Conservation (phyloP, 2,329 filamentous ascomycete genomes). For the Fusarium nygamai region DNA sequence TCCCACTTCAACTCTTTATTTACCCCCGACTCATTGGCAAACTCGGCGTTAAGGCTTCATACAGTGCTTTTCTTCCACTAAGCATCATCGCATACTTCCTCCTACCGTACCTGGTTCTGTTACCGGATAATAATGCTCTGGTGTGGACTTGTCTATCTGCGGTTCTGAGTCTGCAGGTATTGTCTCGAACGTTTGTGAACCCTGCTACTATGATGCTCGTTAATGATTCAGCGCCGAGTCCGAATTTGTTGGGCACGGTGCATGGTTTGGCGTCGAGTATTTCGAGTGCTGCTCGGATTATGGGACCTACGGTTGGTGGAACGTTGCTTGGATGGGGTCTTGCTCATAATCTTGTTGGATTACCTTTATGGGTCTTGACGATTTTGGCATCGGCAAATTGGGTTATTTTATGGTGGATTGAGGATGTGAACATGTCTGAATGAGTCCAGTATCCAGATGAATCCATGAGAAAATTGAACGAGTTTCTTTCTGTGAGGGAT, state of each 20-base stretch:
- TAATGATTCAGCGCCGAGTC: constrained; percentile 69
- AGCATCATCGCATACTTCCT: constrained; percentile 75
- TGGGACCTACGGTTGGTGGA: constrained; percentile 61
- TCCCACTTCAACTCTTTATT: constrained; percentile 60
- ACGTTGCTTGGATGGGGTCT: constrained; percentile 60
- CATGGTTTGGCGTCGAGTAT: constrained; percentile 64
- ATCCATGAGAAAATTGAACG: not conserved
- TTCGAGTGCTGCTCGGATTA: constrained; percentile 59
- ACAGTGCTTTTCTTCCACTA: constrained; percentile 8
- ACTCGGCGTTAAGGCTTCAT: constrained; percentile 19
- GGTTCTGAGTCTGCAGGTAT: constrained; percentile 74
- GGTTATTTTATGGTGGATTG: not conserved
- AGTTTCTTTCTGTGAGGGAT: not conserved
- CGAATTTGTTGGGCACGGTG: constrained; percentile 66
- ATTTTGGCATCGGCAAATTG: not conserved
- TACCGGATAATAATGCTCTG: constrained; percentile 7
- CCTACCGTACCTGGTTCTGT: constrained; percentile 72
- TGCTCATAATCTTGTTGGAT: constrained; percentile 41
- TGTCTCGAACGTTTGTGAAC: constrained; percentile 75
- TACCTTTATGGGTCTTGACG: not conserved
- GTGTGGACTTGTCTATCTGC: constrained; percentile 35
- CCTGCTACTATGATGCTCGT: constrained; percentile 68
- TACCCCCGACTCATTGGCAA: constrained; percentile 25
- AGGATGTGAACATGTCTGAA: constrained; percentile 1
- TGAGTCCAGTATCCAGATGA: accelerated